A percentile compares a stretch with the other conserved stretches of the same genome.
phyloP scores from a whole-genome alignment of 352 stramenopile species.

The Globisporangium canariense region DNA sequence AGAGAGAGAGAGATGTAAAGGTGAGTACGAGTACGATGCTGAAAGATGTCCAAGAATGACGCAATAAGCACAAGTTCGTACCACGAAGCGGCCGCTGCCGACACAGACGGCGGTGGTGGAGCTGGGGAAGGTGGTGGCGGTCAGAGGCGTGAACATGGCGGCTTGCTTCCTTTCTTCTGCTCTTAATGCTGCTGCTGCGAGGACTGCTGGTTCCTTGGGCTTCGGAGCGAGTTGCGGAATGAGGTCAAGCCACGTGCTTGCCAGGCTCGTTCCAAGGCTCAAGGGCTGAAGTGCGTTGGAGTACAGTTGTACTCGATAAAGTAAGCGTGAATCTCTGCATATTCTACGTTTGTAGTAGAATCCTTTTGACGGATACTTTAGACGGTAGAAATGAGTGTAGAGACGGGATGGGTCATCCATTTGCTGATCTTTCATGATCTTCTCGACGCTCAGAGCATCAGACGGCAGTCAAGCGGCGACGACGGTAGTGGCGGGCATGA shows the following conservation, averaged over 20 bases:
- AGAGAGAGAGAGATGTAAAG: not conserved
- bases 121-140: slow-evolving; percentile 5
- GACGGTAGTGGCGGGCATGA: not conserved
- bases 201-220: slow-evolving; percentile 1
- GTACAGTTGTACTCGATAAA: not conserved
- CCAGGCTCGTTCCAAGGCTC: not conserved
- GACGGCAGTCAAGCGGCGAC: not conserved
- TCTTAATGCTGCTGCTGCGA: not conserved
- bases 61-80: slow-evolving; percentile 2
- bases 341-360: not conserved
- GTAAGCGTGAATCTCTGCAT: not conserved
- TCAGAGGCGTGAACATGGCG: slow-evolving; percentile 11
- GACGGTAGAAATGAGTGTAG: not conserved
- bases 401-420: not conserved
- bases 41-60: no score
- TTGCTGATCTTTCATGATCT: slow-evolving; percentile 6
- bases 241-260: not conserved
- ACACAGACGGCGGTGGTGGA: slow-evolving; percentile 26
- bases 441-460: not conserved
- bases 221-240: slow-evolving; percentile 11
- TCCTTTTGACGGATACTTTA: not conserved
- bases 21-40: not conserved
- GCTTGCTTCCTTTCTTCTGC: not conserved
- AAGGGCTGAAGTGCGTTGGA: not conserved
- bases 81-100: slow-evolving; percentile 35